Evolutionary conservation across 257 asterid species (phyloP), one percentile per base, ranked within the genome.

Genomic region (Nicotiana paniculata): DNA sequence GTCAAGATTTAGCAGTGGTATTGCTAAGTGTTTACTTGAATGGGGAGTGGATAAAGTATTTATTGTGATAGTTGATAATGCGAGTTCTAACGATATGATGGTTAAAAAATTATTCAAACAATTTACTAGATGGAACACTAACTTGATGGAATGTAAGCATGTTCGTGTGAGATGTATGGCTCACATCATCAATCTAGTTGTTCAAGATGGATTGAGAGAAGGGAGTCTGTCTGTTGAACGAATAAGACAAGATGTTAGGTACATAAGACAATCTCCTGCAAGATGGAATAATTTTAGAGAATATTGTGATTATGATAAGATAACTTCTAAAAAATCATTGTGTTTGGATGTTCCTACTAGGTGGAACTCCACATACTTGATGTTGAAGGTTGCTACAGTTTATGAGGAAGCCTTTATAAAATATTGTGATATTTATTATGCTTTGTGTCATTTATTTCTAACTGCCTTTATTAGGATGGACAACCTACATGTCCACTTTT

Each of bases 361-460:
- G 32, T 83, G 81, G 83, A 78, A 79, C 17, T 78, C 83, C 9
- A 51, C 84, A 9, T 81, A 74, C 10, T 62, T 75, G 63, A 84
- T 84, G 83, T 62, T 79, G 33, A 59, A 61, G 11, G 32, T 17
- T 11, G 78, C 70, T 28, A 10, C 9, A 33, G n/a, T 11, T 4
- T 30, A 58, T 32, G 3, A 65, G 37, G 21, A 6, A 17, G 65
- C 74, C 1, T 84, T 80, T 74, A 13, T 9, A 12, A 33, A 43
- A 6, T 81, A 0, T 57, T 16, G 21, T 6, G 24, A 26, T 24
- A 10, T 0, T 9, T 75, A 76, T 74, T 3, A 12, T 35, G 35
- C 11, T 77, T 6, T 9, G 0, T 16, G 33, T 30, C 33, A 30
- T 30, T 0, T 2, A 55, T 28, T 18, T 16, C 35, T 10, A 48